Percentiles rank a stretch among this genome's conserved stretches.
Conservation (phyloP, 495 filamentous ascomycete genomes). For the Penicillium atrosanguineum region DNA sequence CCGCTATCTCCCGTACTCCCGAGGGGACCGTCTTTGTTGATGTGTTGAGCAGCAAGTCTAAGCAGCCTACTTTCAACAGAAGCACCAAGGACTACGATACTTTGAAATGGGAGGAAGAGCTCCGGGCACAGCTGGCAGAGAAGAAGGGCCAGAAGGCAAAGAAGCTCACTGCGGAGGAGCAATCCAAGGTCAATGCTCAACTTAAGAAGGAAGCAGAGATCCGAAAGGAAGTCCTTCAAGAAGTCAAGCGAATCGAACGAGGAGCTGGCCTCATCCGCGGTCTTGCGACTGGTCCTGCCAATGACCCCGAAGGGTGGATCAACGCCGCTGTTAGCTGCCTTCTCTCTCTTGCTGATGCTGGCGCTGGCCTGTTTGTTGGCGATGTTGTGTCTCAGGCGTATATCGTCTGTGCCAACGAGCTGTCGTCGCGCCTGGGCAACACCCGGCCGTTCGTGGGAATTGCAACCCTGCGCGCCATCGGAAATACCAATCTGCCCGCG, state of each 20-base stretch:
- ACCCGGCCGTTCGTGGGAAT: constrained; percentile 80
- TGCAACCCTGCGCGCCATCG: constrained; percentile 76
- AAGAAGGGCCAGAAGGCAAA: constrained; percentile 89
- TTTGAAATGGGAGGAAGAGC: constrained; percentile 93
- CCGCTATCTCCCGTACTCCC: constrained; percentile 84
- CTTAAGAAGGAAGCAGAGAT: constrained; percentile 82
- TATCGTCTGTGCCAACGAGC: constrained; percentile 68
- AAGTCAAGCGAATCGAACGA: constrained; percentile 67
- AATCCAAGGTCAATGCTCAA: constrained; percentile 85
- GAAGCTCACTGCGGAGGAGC: constrained; percentile 87
- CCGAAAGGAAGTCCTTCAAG: constrained; percentile 60
- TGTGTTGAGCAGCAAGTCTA: constrained; percentile 75
- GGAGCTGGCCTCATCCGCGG: constrained; percentile 81
- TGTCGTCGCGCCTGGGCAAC: constrained; percentile 71
- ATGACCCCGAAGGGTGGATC: constrained; percentile 82
- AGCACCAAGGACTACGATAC: constrained; percentile 92
- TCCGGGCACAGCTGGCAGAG: constrained; percentile 80
- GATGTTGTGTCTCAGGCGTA: constrained; percentile 77
- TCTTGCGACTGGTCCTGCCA: constrained; percentile 81
- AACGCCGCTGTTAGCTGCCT: constrained; percentile 69
- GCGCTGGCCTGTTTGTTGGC: constrained; percentile 76
- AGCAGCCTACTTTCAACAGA: constrained; percentile 66
- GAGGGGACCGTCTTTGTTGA: constrained; percentile 87
- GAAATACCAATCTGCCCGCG: constrained; percentile 65
- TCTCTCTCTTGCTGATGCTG: constrained; percentile 68